Evolutionary conservation across 805 yeast genomes (phyloP), one percentile per base, ranked within the genome.

Genomic region (Saccharomyces jurei): DNA sequence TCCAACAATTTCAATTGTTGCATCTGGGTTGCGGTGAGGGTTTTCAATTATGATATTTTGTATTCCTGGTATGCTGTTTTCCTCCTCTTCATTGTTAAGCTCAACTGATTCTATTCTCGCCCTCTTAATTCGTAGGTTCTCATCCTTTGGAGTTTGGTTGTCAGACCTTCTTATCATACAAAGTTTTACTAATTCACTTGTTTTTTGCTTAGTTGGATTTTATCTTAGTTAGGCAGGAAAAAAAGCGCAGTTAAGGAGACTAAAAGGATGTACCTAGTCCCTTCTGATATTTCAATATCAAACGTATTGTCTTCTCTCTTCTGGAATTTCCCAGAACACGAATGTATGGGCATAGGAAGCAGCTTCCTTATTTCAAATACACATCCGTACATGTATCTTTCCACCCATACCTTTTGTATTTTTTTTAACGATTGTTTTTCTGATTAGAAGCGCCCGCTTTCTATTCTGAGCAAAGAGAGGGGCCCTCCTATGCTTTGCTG

Each of bases 1-100:
- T 22, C 55, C 59, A 6, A 59, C 41, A 6, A 60, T 56, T 51
- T 52, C 52, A 6, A 63, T 30, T 1, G 71, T 61, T 4, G 58
- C 46, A 17, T 54, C 56, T 30, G 46, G 41, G 29, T 26, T 48
- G 27, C n/a, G 32, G 14, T 41, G 52, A 2, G 44, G 54, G 30
- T 44, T 50, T 21, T 56, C 61, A 46, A 32, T 50, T 8, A 50
- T 49, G 10, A 36, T 41, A 31, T 47, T 50, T 8, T 51, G 27
- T 46, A 55, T 54, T 48, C 58, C 52, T 29, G 57, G 48, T 21
- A 50, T 53, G 47, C 32, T 47, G 8, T 46, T 41, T 47, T 25
- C 50, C 6, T 52, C 56, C 5, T 48, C 50, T 32, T 54, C 57
- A n/a, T 46, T 51, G 17, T 47, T 55, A 6, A 30, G 50, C 27